phyloP scores from a whole-genome alignment of 768 basidiomycete species.

The Cystoderma amianthinum region DNA sequence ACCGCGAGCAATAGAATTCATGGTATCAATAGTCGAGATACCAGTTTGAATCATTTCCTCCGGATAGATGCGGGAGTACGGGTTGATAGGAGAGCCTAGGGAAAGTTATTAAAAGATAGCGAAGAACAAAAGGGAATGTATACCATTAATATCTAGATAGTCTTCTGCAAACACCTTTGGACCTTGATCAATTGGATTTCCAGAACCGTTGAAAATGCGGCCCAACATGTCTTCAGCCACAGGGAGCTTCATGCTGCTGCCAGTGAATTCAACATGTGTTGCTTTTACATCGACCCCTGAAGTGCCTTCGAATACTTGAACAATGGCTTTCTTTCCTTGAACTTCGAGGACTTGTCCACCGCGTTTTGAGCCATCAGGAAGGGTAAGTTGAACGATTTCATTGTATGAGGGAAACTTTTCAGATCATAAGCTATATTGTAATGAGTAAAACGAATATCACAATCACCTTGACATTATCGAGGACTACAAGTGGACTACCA shows the following conservation, averaged over 20 bases:
- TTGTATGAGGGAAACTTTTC: constrained; percentile 93
- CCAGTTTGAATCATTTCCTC: constrained; percentile 99
- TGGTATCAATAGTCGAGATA: constrained; percentile 95
- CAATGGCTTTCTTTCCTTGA: constrained; percentile 97
- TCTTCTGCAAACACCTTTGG: constrained; percentile 99
- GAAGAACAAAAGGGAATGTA: constrained; percentile 6
- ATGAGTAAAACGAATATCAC: not conserved
- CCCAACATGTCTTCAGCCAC: constrained; percentile 99
- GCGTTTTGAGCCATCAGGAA: constrained; percentile 92
- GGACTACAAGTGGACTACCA: constrained; percentile 85
- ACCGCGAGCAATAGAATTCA: constrained; percentile 99
- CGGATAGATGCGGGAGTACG: constrained; percentile 96
- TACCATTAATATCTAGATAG: constrained; percentile 98
- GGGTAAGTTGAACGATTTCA: constrained; percentile 92
- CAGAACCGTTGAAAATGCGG: constrained; percentile 98
- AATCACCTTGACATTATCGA: constrained; percentile 94
- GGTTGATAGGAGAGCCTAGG: constrained; percentile 94
- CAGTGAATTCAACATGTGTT: constrained; percentile 97
- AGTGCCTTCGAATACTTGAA: constrained; percentile 99
- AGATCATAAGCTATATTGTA: not conserved
- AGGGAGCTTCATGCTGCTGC: constrained; percentile 97
- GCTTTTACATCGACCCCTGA: constrained; percentile 95
- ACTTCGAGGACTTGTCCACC: constrained; percentile 98
- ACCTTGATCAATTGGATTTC: constrained; percentile 96
- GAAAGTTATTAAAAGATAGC: constrained; percentile 1